These are phyloP conservation scores for Venturia asperata DNA, from an alignment of 2,329 filamentous ascomycete genomes.

Conservation along the genomic window DNA sequence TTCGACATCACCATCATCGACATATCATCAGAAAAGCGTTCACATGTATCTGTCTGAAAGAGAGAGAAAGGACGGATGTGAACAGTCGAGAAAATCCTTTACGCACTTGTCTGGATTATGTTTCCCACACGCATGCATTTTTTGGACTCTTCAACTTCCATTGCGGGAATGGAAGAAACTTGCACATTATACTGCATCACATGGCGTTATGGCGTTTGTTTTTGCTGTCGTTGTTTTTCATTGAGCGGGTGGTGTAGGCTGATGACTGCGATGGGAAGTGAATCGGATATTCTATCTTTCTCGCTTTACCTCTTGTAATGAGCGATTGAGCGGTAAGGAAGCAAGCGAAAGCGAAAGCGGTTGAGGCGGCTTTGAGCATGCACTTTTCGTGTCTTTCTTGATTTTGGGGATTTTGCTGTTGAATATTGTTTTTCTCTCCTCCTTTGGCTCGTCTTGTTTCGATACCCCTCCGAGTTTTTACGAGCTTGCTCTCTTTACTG, in stretches of 20 bases:
- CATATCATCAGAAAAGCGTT: not conserved
- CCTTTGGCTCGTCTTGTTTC: not conserved
- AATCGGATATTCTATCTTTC: not conserved
- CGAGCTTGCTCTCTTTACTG: slow-evolving; percentile 8
- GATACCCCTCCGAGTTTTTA: slow-evolving; percentile 8
- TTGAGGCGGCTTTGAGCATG: not conserved
- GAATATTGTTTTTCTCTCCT: not conserved
- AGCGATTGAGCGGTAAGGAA: not conserved
- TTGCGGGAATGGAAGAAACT: not conserved
- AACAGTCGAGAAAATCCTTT: not conserved
- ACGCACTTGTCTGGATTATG: not conserved
- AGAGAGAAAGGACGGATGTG: not conserved
- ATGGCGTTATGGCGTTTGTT: not conserved
- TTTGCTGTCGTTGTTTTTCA: not conserved
- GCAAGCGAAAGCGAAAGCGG: not conserved
- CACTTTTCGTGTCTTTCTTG: not conserved
- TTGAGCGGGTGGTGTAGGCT: not conserved
- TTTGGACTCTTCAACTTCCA: not conserved
- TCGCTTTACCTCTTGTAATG: not conserved
- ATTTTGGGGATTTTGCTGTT: not conserved
- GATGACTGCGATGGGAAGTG: slow-evolving; percentile 3
- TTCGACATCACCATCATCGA: not conserved
- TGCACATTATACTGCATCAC: not conserved
- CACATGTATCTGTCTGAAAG: not conserved
- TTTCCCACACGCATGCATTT: not conserved